Evolutionary conservation across 345 rosid genomes (phyloP).

Genomic region (Tarenaya hassleriana): DNA sequence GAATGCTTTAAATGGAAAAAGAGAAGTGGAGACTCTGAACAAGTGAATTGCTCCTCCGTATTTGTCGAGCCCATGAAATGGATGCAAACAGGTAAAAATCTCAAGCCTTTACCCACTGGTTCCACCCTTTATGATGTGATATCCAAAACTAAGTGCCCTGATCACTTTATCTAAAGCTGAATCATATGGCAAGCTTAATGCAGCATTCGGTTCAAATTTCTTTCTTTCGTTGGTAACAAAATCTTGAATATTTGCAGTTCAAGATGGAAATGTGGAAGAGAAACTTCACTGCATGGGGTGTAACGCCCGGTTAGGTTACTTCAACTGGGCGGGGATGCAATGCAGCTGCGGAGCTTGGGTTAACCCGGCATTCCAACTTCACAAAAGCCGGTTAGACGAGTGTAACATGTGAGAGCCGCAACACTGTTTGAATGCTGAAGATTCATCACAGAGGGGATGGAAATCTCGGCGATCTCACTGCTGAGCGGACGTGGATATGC

Average conservation of each 20-base stretch:
- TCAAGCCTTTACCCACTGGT: background rate
- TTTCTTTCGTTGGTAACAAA: too few species aligned
- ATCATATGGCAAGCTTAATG: too few species aligned
- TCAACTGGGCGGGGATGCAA: constrained; percentile 96
- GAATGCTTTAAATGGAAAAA: constrained; percentile 70
- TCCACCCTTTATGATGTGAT: too few species aligned
- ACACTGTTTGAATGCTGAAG: too few species aligned
- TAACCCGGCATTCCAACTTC: constrained; percentile 88
- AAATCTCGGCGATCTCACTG: too few species aligned
- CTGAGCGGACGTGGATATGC: too few species aligned
- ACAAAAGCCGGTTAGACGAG: constrained; percentile 70
- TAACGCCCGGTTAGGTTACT: constrained; percentile 68
- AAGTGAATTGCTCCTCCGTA: constrained; percentile 60
- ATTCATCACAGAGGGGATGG: too few species aligned
- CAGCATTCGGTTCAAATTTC: too few species aligned
- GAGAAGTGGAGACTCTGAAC: constrained; percentile 45
- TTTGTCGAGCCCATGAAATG: constrained; percentile 94
- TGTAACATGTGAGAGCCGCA: constrained; percentile 8
- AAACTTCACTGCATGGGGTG: constrained; percentile 77
- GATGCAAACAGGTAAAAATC: constrained; percentile 61
- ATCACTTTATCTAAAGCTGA: background rate
- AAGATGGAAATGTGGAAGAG: constrained; percentile 75
- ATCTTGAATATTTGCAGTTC: constrained; percentile 46
- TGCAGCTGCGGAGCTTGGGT: constrained; percentile 94
- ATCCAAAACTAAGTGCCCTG: too few species aligned